Evolutionary conservation across 106 monocot genomes (phyloP), one percentile per base, ranked within the genome.

Genomic region (Ottelia alismoides): DNA sequence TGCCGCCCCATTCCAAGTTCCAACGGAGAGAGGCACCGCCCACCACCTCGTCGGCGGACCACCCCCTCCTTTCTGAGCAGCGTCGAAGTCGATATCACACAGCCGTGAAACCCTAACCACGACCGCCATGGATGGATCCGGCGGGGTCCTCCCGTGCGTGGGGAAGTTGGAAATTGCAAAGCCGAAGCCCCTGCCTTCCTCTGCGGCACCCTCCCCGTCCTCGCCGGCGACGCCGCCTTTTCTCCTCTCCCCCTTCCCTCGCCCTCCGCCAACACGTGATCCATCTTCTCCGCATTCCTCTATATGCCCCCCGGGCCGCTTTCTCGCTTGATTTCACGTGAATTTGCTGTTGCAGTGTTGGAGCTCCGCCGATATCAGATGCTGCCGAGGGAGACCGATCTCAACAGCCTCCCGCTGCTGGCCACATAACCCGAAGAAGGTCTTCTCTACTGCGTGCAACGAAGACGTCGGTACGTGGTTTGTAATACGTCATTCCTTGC

Each of bases 381-480:
- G 98, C 79, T 98, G 20, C 98, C 98, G 12, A 74, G 73, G n/a
- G 85, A 98, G 75, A 98, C 98, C 27, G 90, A 98, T 73, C 79
- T 98, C 40, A 98, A 98, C 31, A 77, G 75, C 1, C 77, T 85
- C 2, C 94, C 94, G 20, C 43, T 81, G 18, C 63, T 79, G 14
- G n/a, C 74, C 78, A 4, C 67, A 79, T 53, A 11, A 66, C 6
- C 76, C 73, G 0, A n/a, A n/a, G n/a, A 85, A 85, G 65, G 81
- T 74, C n/a, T 65, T 84, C 40, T 72, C 74, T 0, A 45, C 64
- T 2, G 65, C 59, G n/a, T n/a, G n/a, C 0, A 55, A 58, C 4
- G 70, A 76, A 52, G 67, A 16, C 40, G 40, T 6, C 6, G 40
- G 40, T 43, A 43, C 10, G n/a, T n/a, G n/a, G n/a, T n/a, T n/a